Conservation (phyloP, 257 asterid genomes). For the Ligustrum vulgare region DNA sequence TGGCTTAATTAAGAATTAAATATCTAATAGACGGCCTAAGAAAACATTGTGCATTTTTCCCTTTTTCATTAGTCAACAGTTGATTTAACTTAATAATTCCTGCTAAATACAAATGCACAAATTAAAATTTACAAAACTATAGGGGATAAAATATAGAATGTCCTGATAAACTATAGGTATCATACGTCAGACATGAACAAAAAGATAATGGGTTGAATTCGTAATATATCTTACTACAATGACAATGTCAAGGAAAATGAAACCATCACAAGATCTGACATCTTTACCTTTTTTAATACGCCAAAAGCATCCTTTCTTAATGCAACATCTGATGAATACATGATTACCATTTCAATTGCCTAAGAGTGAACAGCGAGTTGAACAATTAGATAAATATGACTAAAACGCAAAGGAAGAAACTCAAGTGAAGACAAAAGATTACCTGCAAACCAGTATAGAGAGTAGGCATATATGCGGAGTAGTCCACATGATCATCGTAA, state of each 20-base stretch:
- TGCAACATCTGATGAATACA: slow-evolving; percentile 66
- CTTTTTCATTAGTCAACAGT: neutral
- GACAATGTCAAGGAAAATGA: neutral
- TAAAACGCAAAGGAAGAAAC: slow-evolving; percentile 21
- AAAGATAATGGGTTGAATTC: neutral
- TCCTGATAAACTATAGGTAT: neutral
- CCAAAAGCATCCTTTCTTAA: slow-evolving; percentile 66
- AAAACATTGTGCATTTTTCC: neutral
- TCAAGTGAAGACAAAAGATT: slow-evolving; percentile 16
- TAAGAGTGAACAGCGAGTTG: slow-evolving; percentile 27
- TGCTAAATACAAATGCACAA: slow-evolving; percentile 9
- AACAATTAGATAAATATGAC: slow-evolving; percentile 22
- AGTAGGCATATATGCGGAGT: slow-evolving; percentile 45
- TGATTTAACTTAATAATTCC: neutral
- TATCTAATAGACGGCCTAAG: neutral
- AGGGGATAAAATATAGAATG: neutral
- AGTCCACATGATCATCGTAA: slow-evolving; percentile 39
- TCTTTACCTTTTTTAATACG: slow-evolving; percentile 60
- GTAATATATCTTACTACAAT: neutral
- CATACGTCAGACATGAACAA: neutral
- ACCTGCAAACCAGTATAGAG: slow-evolving; percentile 74
- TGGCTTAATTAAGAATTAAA: neutral
- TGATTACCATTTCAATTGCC: slow-evolving; percentile 75
- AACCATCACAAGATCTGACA: slow-evolving; percentile 13
- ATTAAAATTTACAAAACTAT: neutral